These are phyloP conservation scores for Clausena lansium DNA, from an alignment of 345 rosid species.

Conservation along the genomic window DNA sequence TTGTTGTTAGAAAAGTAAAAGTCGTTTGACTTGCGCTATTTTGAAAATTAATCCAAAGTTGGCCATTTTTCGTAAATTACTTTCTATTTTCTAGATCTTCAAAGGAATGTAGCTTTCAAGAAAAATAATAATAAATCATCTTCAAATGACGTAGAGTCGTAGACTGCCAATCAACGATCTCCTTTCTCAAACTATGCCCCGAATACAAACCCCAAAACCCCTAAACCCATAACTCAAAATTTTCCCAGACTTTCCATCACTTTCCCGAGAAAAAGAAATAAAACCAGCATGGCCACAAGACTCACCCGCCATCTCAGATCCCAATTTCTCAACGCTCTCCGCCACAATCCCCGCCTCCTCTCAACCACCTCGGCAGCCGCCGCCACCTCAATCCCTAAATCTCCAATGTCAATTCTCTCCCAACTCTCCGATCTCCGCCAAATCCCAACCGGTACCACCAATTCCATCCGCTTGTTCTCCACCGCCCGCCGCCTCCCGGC, in stretches of 20 bases:
- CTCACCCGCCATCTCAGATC: constrained; percentile 54
- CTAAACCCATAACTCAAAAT: background rate
- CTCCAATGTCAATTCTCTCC: constrained; percentile 20
- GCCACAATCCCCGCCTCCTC: constrained; percentile 19
- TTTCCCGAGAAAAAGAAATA: constrained; percentile 15
- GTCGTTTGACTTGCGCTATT: too few relatives aligned
- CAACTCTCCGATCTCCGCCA: constrained; percentile 26
- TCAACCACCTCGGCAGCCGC: constrained; percentile 20
- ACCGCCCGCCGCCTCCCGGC: constrained; percentile 55
- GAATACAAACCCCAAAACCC: background rate
- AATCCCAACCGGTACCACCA: constrained; percentile 1
- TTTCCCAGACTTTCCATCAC: background rate
- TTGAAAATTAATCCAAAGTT: too few relatives aligned
- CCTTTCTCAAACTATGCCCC: background rate
- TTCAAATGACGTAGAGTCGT: background rate
- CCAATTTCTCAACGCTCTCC: constrained; percentile 28
- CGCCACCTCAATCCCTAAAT: background rate
- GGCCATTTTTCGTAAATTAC: too few relatives aligned
- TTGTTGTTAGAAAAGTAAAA: too few relatives aligned
- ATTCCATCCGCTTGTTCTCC: constrained; percentile 56
- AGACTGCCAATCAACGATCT: background rate
- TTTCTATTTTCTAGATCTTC: too few relatives aligned
- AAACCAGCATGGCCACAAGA: constrained; percentile 50
- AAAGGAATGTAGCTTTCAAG: too few relatives aligned
- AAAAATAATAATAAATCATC: background rate